Percentiles rank a stretch among this genome's conserved stretches.
These are phyloP conservation scores for Paspalum vaginatum DNA, from an alignment of 176 grass and related monocot genomes.

Conservation along the genomic window DNA sequence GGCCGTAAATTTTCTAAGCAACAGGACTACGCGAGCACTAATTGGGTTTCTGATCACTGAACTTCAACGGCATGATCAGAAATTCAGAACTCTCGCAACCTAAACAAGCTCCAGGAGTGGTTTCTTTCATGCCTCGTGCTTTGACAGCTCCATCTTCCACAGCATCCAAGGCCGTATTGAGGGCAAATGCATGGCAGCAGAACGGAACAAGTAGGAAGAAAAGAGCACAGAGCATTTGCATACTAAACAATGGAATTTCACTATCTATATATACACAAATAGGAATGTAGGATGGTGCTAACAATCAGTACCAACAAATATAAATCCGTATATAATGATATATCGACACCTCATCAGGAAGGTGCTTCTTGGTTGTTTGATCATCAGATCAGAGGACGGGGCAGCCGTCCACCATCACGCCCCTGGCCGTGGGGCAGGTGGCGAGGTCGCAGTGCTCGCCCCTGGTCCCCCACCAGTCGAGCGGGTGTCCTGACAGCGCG, in stretches of 20 bases:
- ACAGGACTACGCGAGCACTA: neutral
- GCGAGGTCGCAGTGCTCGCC: slow-evolving; percentile 82
- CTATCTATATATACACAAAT: slow-evolving; percentile 6
- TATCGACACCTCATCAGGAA: neutral
- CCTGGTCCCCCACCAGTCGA: slow-evolving; percentile 68
- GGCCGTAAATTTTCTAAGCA: neutral
- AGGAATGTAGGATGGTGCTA: neutral
- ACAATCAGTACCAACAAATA: neutral
- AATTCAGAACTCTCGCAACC: too few relatives aligned
- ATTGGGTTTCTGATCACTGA: neutral
- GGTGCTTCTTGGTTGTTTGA: neutral
- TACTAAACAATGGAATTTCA: neutral
- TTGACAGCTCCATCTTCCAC: too few relatives aligned
- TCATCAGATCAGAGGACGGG: slow-evolving; percentile 53
- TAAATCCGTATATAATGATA: neutral
- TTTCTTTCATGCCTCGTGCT: too few relatives aligned
- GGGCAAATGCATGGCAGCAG: too few relatives aligned
- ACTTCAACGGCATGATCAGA: neutral
- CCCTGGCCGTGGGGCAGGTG: slow-evolving; percentile 74
- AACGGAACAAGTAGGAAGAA: neutral
- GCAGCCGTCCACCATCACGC: slow-evolving; percentile 57
- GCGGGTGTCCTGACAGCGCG: slow-evolving; percentile 46
- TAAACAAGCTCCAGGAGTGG: too few relatives aligned
- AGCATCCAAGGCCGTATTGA: too few relatives aligned
- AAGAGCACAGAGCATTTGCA: neutral